Conservation (phyloP, 495 filamentous ascomycete genomes). For the Neohortaea acidophila region DNA sequence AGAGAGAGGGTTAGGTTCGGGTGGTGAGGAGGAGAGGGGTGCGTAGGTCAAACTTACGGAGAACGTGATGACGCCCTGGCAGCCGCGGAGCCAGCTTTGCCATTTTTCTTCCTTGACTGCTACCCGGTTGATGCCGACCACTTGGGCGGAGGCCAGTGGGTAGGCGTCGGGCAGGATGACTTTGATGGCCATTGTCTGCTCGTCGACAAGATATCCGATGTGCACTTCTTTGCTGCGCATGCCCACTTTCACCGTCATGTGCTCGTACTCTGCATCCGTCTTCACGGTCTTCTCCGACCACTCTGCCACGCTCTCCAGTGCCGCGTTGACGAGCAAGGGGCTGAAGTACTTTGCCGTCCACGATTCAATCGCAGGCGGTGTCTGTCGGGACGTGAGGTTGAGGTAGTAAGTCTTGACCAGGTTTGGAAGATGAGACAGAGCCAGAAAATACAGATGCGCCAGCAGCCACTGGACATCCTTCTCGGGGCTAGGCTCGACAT, state of each 20-base stretch:
- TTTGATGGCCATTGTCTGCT: slow-evolving; percentile 60
- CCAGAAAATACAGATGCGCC: slow-evolving; percentile 72
- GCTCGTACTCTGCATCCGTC: slow-evolving; percentile 35
- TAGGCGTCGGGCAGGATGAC: slow-evolving; percentile 67
- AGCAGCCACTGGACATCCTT: slow-evolving; percentile 67
- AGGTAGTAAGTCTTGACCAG: slow-evolving; percentile 80
- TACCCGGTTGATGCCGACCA: slow-evolving; percentile 63
- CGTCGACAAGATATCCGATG: slow-evolving; percentile 74
- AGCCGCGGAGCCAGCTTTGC: slow-evolving; percentile 66
- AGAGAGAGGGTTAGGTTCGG: slow-evolving; percentile 2
- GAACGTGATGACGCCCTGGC: slow-evolving; percentile 87
- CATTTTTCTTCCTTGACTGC: slow-evolving; percentile 81
- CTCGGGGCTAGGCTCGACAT: slow-evolving; percentile 42
- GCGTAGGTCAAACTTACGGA: slow-evolving; percentile 45
- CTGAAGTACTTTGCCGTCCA: slow-evolving; percentile 84
- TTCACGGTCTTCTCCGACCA: slow-evolving; percentile 42
- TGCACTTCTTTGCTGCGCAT: slow-evolving; percentile 57
- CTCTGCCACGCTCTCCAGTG: slow-evolving; percentile 50
- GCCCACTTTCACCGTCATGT: slow-evolving; percentile 40
- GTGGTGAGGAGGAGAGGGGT: too few species aligned
- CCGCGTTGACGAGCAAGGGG: slow-evolving; percentile 57
- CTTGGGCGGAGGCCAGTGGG: slow-evolving; percentile 62
- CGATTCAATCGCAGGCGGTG: slow-evolving; percentile 52
- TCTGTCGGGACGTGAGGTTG: slow-evolving; percentile 56
- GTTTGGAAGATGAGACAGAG: slow-evolving; percentile 57